A percentile compares a stretch with the other conserved stretches of the same genome.
phyloP scores from a whole-genome alignment of 1,284 basidiomycete genomes.

The Melanopsichium pennsylvanicum region DNA sequence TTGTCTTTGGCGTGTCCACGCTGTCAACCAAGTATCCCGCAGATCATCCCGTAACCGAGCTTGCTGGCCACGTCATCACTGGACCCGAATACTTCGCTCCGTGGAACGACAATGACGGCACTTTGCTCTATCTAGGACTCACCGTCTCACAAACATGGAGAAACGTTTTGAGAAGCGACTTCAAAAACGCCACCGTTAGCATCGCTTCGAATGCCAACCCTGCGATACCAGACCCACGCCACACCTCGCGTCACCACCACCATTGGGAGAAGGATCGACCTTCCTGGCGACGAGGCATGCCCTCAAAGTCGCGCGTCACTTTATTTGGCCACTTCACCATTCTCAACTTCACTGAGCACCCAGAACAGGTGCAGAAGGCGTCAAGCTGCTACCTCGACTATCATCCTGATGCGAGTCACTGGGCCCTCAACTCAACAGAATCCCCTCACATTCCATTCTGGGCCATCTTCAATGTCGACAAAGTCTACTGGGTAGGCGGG shows the following conservation, averaged over 20 bases:
- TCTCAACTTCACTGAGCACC: conserved; percentile 23
- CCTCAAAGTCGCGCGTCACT: conserved; percentile 57
- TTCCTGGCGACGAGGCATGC: conserved; percentile 60
- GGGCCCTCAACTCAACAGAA: conserved; percentile 50
- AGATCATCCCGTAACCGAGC: conserved; percentile 21
- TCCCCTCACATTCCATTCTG: conserved; percentile 59
- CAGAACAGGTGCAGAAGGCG: conserved; percentile 10
- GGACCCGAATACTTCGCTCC: conserved; percentile 63
- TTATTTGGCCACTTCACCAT: conserved; percentile 57
- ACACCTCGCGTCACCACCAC: conserved; percentile 14
- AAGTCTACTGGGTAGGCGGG: conserved; percentile 61
- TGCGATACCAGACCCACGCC: conserved; percentile 47
- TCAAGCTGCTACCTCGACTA: conserved; percentile 44
- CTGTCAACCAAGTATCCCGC: conserved; percentile 47
- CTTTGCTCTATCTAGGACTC: conserved; percentile 60
- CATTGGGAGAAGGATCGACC: conserved; percentile 54
- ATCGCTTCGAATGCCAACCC: conserved; percentile 52
- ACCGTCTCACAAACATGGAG: conserved; percentile 63
- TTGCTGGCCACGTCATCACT: conserved; percentile 36
- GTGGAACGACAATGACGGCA: conserved; percentile 47
- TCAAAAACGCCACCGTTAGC: conserved; percentile 50
- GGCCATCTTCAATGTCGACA: conserved; percentile 51
- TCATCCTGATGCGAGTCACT: conserved; percentile 57
- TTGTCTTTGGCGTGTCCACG: conserved; percentile 50
- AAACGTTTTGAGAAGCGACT: conserved; percentile 43